phyloP scores from a whole-genome alignment of 345 rosid genomes.

The Nephelium lappaceum region DNA sequence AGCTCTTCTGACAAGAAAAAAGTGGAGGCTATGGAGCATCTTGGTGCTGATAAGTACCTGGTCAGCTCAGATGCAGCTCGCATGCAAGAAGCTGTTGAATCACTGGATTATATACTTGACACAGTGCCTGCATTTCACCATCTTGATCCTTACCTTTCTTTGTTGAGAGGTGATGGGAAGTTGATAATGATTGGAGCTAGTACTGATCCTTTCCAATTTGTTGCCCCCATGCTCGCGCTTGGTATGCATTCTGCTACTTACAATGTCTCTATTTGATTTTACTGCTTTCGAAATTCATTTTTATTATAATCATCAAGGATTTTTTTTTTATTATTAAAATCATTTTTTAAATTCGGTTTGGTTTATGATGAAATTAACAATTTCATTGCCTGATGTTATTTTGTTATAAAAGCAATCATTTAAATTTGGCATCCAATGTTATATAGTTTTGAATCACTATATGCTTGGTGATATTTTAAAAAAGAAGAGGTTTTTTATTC shows the following conservation, averaged over 20 bases:
- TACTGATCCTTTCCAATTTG: conserved; percentile 69
- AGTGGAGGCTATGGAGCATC: conserved; percentile 79
- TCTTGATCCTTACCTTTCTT: conserved; percentile 75
- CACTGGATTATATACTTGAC: conserved; percentile 84
- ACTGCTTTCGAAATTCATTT: too few species aligned
- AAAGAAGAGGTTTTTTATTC: too few species aligned
- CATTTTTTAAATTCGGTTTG: too few species aligned
- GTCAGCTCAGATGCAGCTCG: conserved; percentile 63
- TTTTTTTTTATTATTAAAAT: too few species aligned
- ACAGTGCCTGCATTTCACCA: conserved; percentile 84
- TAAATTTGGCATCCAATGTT: too few species aligned
- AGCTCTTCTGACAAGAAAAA: conserved; percentile 92
- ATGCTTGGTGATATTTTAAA: too few species aligned
- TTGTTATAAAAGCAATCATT: too few species aligned
- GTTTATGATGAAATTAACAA: too few species aligned
- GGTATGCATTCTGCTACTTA: conserved; percentile 42
- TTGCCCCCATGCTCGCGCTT: conserved; percentile 75
- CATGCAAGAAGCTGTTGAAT: conserved; percentile 68
- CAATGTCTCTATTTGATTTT: too few species aligned
- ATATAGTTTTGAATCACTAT: too few species aligned
- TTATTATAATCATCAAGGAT: too few species aligned
- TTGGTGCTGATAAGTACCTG: conserved; percentile 84
- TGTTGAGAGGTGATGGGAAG: conserved; percentile 81
- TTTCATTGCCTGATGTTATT: too few species aligned
- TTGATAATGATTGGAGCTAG: conserved; percentile 83